A percentile compares a stretch with the other conserved stretches of the same genome.
Evolutionary conservation across 1,284 basidiomycete species (phyloP).

Genomic region (Hortiboletus rubellus): DNA sequence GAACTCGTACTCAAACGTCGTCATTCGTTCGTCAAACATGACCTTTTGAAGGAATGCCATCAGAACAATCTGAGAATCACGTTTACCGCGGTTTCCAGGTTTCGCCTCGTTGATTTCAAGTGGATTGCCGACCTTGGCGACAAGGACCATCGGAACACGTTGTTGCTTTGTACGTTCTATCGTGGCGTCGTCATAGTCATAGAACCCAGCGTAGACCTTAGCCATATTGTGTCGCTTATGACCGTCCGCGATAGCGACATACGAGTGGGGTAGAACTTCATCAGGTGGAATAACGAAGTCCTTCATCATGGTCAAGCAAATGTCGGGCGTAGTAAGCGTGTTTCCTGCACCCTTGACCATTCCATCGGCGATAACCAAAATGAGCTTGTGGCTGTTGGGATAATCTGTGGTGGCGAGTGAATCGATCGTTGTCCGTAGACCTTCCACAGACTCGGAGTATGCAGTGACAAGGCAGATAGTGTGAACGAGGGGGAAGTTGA

Average conservation of each 20-base stretch:
- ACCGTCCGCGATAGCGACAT: constrained; percentile 98
- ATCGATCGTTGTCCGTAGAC: constrained; percentile 95
- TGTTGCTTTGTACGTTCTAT: constrained; percentile 95
- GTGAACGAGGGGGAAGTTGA: constrained; percentile 94
- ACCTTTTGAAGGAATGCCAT: constrained; percentile 99
- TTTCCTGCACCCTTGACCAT: constrained; percentile 98
- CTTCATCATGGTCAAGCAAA: constrained; percentile 97
- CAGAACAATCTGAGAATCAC: constrained; percentile 96
- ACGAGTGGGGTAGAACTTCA: constrained; percentile 94
- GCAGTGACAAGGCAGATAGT: constrained; percentile 97
- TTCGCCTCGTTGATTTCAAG: constrained; percentile 87
- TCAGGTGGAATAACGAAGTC: constrained; percentile 83
- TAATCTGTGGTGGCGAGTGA: constrained; percentile 98
- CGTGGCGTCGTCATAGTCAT: constrained; percentile 92
- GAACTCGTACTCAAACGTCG: constrained; percentile 98
- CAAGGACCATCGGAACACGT: constrained; percentile 91
- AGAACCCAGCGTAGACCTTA: constrained; percentile 97
- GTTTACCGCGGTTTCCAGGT: constrained; percentile 98
- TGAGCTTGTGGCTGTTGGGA: constrained; percentile 96
- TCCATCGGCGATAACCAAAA: constrained; percentile 96
- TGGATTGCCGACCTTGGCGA: constrained; percentile 94
- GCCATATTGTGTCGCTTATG: constrained; percentile 99
- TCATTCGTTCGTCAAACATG: constrained; percentile 99
- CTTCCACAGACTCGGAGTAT: constrained; percentile 97
- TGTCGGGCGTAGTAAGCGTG: constrained; percentile 87